Percentiles rank a stretch among this genome's conserved stretches.
These are phyloP conservation scores for Parsonsia alboflavescens DNA, from an alignment of 257 asterid species.

Conservation along the genomic window DNA sequence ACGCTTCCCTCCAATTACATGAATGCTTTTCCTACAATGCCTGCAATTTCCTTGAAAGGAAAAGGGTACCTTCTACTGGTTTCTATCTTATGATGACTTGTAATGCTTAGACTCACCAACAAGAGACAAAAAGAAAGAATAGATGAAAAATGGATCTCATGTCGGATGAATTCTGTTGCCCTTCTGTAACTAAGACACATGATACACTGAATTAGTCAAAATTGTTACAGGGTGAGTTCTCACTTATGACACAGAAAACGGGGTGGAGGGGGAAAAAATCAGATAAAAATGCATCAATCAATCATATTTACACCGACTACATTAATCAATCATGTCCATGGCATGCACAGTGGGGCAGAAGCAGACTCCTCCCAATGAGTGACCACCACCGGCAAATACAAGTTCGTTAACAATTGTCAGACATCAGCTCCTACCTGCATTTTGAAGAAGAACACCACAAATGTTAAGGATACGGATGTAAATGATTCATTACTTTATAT, in stretches of 20 bases:
- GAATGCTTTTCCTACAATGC: no score
- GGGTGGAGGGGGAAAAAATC: not conserved
- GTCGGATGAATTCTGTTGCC: not conserved
- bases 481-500: not conserved
- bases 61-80: no score
- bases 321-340: not conserved
- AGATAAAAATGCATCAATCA: not conserved
- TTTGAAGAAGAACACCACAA: conserved; percentile 22
- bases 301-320: conserved; percentile 16
- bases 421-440: conserved; percentile 69
- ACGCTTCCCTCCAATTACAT: no score
- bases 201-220: conserved; percentile 9
- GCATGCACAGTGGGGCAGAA: conserved; percentile 24
- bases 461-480: not conserved
- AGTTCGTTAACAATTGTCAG: conserved; percentile 13
- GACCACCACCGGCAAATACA: conserved; percentile 11
- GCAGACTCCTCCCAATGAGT: not conserved
- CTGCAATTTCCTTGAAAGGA: no score
- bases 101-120: not conserved
- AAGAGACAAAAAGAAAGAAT: not conserved
- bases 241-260: not conserved
- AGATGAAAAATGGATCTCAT: not conserved
- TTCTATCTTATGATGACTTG: no score
- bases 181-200: conserved; percentile 2
- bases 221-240: conserved; percentile 6